A percentile compares a stretch with the other conserved stretches of the same genome.
Conservation (phyloP, 495 filamentous ascomycete species). For the Neurospora tetraspora region DNA sequence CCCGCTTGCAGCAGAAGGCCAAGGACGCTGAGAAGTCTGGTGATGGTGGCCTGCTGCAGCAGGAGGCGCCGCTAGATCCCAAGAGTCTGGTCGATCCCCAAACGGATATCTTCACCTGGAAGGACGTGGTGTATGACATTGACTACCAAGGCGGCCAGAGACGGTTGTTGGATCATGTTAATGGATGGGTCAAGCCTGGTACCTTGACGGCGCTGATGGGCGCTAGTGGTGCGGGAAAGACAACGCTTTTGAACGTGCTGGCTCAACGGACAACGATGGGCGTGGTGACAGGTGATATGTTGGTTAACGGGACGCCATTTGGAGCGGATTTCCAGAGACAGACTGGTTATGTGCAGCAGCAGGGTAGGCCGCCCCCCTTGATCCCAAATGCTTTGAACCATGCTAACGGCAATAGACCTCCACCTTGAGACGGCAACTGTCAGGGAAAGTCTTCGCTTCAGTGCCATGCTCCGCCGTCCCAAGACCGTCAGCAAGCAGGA, state of each 20-base stretch:
- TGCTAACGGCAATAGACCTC: slow-evolving; percentile 40
- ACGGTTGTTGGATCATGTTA: slow-evolving; percentile 55
- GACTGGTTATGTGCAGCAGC: slow-evolving; percentile 85
- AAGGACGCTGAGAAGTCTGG: slow-evolving; percentile 32
- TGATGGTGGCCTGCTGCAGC: not conserved
- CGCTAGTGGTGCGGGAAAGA: slow-evolving; percentile 72
- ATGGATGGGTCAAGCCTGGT: slow-evolving; percentile 72
- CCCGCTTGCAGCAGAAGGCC: slow-evolving; percentile 10
- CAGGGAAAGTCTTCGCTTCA: slow-evolving; percentile 68
- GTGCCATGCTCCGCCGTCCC: slow-evolving; percentile 71
- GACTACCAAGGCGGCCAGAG: slow-evolving; percentile 49
- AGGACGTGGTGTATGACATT: slow-evolving; percentile 52
- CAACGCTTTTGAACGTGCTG: slow-evolving; percentile 53
- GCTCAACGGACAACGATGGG: slow-evolving; percentile 66
- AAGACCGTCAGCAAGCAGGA: slow-evolving; percentile 50
- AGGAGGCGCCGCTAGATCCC: slow-evolving; percentile 13
- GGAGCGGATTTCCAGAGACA: slow-evolving; percentile 70
- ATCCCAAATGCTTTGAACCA: not conserved
- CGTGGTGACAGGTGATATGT: slow-evolving; percentile 61
- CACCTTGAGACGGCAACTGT: slow-evolving; percentile 74
- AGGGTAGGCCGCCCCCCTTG: slow-evolving; percentile 35
- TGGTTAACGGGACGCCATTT: slow-evolving; percentile 58
- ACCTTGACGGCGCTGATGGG: slow-evolving; percentile 74
- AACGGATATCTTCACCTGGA: slow-evolving; percentile 52
- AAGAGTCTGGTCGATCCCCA: slow-evolving; percentile 31